Evolutionary conservation across 2,329 filamentous ascomycete species (phyloP).

Genomic region (Aquanectria penicillioides): DNA sequence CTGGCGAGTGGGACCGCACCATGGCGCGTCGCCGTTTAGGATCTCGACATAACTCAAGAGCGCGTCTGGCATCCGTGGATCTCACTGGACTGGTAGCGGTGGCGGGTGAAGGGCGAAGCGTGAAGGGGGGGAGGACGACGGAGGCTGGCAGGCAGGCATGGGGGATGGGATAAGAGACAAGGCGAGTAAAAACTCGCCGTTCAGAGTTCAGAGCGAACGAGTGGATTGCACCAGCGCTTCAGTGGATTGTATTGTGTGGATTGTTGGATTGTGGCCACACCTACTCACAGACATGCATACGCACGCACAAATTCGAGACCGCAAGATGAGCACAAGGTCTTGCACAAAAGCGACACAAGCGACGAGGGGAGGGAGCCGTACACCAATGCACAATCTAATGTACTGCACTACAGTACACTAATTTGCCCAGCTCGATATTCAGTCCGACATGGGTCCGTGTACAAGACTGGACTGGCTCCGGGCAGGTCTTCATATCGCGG

Average conservation of each 20-base stretch:
- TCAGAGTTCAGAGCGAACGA: too few species aligned
- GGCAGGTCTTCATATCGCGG: conserved; percentile 42
- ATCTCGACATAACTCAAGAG: conserved; percentile 38
- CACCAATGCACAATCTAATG: conserved; percentile 11
- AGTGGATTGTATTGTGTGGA: conserved; percentile 18
- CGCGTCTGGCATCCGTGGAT: conserved; percentile 36
- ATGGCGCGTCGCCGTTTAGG: conserved; percentile 33
- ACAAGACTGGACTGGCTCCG: conserved; percentile 32
- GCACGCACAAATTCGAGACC: conserved; percentile 19
- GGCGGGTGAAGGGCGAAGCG: too few species aligned
- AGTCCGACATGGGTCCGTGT: conserved; percentile 41
- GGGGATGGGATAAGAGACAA: too few species aligned
- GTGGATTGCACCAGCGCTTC: not conserved
- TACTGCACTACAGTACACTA: conserved; percentile 38
- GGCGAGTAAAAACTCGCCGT: too few species aligned
- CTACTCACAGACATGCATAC: conserved; percentile 20
- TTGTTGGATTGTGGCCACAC: conserved; percentile 19
- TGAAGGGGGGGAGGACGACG: not conserved
- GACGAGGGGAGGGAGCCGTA: conserved; percentile 14
- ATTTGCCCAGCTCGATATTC: conserved; percentile 42
- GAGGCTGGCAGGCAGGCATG: too few species aligned
- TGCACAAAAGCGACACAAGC: conserved; percentile 26
- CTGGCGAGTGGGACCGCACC: conserved; percentile 36
- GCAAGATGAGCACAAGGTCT: conserved; percentile 8
- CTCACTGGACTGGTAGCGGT: conserved; percentile 18